Percentiles rank a stretch among this genome's conserved stretches.
phyloP scores from a whole-genome alignment of 2,329 filamentous ascomycete species.

The Samsoniella hepiali region DNA sequence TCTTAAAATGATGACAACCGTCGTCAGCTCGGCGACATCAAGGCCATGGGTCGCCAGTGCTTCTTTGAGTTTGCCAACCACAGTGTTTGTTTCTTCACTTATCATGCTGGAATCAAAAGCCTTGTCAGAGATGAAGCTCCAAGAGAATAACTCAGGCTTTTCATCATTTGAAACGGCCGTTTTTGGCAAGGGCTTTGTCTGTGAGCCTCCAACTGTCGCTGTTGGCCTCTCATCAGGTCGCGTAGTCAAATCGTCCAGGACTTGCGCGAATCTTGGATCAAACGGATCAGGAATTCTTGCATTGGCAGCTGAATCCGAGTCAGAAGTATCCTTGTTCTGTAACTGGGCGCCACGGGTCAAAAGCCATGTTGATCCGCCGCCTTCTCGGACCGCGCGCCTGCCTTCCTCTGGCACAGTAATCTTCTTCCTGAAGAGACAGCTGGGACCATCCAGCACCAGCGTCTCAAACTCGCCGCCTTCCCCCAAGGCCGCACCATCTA shows the following conservation, averaged over 20 bases:
- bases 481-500: slow-evolving; percentile 71
- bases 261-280: slow-evolving; percentile 56
- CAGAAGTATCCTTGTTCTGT: slow-evolving; percentile 35
- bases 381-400: slow-evolving; percentile 57
- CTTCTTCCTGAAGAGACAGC: slow-evolving; percentile 65
- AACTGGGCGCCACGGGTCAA: slow-evolving; percentile 57
- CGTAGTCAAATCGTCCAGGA: slow-evolving; percentile 35
- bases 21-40: slow-evolving; percentile 44
- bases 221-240: background rate
- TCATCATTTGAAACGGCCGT: too few relatives aligned
- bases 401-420: slow-evolving; percentile 60
- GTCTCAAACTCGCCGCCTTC: slow-evolving; percentile 98
- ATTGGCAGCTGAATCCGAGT: background rate
- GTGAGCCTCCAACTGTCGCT: background rate
- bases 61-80: slow-evolving; percentile 44
- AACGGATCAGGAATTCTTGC: slow-evolving; percentile 60
- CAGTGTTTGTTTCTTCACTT: slow-evolving; percentile 44
- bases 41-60: slow-evolving; percentile 35
- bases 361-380: slow-evolving; percentile 75
- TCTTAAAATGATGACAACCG: slow-evolving; percentile 66
- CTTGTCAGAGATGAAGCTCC: slow-evolving; percentile 37
- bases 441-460: slow-evolving; percentile 77
- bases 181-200: background rate
- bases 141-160: slow-evolving; percentile 21
- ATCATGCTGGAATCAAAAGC: slow-evolving; percentile 32